Conservation (phyloP, 352 stramenopile genomes). For the Phytophthora pluvialis region DNA sequence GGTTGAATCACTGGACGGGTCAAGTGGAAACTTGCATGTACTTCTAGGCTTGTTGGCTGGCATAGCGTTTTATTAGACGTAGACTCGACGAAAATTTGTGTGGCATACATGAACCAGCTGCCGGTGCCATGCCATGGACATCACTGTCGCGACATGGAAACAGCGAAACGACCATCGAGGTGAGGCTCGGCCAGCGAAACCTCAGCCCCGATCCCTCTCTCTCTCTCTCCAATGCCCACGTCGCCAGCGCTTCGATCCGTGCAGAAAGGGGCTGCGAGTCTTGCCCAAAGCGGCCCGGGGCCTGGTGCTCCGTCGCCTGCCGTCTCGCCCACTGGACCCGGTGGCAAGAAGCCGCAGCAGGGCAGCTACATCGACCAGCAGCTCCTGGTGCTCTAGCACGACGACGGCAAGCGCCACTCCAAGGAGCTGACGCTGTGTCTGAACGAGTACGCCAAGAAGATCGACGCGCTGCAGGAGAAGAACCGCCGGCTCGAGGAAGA, state of each 20-base stretch:
- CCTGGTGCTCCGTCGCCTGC: background rate
- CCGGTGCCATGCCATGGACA: too few relatives aligned
- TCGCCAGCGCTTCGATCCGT: conserved; percentile 26
- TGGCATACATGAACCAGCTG: too few relatives aligned
- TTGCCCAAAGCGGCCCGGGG: background rate
- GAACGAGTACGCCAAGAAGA: conserved; percentile 78
- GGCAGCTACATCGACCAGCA: conserved; percentile 70
- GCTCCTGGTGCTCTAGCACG: conserved; percentile 67
- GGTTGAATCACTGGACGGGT: too few relatives aligned
- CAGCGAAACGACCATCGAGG: conserved; percentile 26
- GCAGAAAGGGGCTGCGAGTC: conserved; percentile 16
- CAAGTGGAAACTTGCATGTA: too few relatives aligned
- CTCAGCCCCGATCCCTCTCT: background rate
- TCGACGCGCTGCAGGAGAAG: conserved; percentile 77
- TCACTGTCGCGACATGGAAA: too few relatives aligned
- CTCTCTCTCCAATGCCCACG: conserved; percentile 23
- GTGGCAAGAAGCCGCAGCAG: conserved; percentile 39
- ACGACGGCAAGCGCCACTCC: conserved; percentile 80
- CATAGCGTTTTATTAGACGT: too few relatives aligned
- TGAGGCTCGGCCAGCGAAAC: too few relatives aligned
- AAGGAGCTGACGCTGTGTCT: conserved; percentile 66
- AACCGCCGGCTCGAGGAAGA: conserved; percentile 82
- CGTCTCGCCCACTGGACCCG: conserved; percentile 17
- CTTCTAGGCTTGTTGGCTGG: too few relatives aligned
- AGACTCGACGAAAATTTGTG: too few relatives aligned